phyloP scores from a whole-genome alignment of 2,329 filamentous ascomycete genomes.

The Clarireedia paspali region DNA sequence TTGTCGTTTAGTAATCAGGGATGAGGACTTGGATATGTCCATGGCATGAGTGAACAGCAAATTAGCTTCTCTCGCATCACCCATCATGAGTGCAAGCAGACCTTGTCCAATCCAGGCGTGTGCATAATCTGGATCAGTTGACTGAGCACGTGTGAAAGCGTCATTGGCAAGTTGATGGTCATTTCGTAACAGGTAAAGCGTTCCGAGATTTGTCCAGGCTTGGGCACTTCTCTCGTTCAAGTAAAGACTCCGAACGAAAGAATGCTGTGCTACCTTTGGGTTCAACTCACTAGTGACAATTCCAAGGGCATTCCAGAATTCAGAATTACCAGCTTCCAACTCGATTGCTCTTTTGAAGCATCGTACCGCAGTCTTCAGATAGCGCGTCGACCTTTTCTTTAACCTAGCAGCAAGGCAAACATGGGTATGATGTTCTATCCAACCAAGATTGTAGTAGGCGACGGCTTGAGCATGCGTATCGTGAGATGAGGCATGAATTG shows the following conservation, averaged over 20 bases:
- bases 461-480: constrained; percentile 86
- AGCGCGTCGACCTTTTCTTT: constrained; percentile 53
- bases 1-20: constrained; percentile 64
- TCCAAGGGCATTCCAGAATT: constrained; percentile 96
- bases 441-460: constrained; percentile 95
- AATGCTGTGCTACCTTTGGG: constrained; percentile 82
- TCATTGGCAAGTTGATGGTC: constrained; percentile 83
- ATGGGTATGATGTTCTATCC: constrained; percentile 82
- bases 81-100: constrained; percentile 64
- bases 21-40: constrained; percentile 77
- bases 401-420: constrained; percentile 48
- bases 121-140: constrained; percentile 86
- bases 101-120: constrained; percentile 94
- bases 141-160: constrained; percentile 84
- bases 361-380: constrained; percentile 72
- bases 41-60: constrained; percentile 89
- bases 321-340: constrained; percentile 83
- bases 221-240: constrained; percentile 81
- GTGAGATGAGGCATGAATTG: constrained; percentile 62
- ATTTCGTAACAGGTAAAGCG: constrained; percentile 75
- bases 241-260: constrained; percentile 86
- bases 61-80: constrained; percentile 69
- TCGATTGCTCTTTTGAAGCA: constrained; percentile 97
- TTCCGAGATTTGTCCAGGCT: constrained; percentile 85
- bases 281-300: constrained; percentile 84